phyloP scores from a whole-genome alignment of 2,329 filamentous ascomycete species.

The Diaporthe sp. region DNA sequence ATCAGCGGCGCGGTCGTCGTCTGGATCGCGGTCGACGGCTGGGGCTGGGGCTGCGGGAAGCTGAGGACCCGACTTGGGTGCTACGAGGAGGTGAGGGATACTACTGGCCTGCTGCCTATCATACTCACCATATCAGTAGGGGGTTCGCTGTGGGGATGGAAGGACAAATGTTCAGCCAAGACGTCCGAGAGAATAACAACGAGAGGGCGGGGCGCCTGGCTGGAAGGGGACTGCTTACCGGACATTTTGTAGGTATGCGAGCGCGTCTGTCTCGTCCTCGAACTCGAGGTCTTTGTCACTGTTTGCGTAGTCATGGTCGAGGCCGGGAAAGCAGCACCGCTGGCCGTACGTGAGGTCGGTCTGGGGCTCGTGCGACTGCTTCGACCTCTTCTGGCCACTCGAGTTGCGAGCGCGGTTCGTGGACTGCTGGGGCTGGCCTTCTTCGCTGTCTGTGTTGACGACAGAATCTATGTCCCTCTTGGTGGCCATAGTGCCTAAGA shows the following conservation, averaged over 20 bases:
- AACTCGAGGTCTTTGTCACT: constrained; percentile 71
- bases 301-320: constrained; percentile 58
- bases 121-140: constrained; percentile 63
- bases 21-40: constrained; percentile 41
- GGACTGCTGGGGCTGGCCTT: constrained; percentile 25
- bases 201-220: constrained; percentile 30
- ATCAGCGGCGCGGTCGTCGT: constrained; percentile 48
- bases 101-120: constrained; percentile 78
- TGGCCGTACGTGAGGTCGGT: constrained; percentile 77
- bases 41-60: constrained; percentile 54
- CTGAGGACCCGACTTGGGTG: constrained; percentile 65
- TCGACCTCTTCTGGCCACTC: constrained; percentile 43
- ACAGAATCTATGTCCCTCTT: constrained; percentile 39
- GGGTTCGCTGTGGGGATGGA: constrained; percentile 24
- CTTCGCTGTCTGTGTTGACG: constrained; percentile 33
- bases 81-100: constrained; percentile 78
- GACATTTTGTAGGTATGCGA: constrained; percentile 78
- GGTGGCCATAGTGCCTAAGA: constrained; percentile 36
- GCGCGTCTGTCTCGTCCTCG: constrained; percentile 73
- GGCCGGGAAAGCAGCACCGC: constrained; percentile 76
- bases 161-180: constrained; percentile 30
- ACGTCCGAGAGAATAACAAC: constrained; percentile 30
- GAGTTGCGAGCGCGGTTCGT: constrained; percentile 41
- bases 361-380: constrained; percentile 54
- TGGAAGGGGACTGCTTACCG: constrained; percentile 61